phyloP scores from a whole-genome alignment of 2,329 filamentous ascomycete species.

The Exophiala mesophila region DNA sequence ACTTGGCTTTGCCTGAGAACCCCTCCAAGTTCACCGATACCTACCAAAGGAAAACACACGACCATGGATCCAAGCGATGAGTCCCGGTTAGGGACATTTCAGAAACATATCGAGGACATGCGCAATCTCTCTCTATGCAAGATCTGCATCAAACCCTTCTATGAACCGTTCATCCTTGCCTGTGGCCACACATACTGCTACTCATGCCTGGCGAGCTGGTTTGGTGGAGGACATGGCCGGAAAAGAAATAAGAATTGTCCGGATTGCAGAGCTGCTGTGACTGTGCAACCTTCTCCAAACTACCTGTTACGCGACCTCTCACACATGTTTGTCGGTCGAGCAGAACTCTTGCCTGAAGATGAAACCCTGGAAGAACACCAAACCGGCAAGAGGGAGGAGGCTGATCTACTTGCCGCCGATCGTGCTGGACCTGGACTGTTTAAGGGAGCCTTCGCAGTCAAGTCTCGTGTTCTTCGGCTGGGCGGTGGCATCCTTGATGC shows the following conservation, averaged over 20 bases:
- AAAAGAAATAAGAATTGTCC: slow-evolving; percentile 59
- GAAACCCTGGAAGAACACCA: slow-evolving; percentile 60
- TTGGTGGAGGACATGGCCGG: slow-evolving; percentile 26
- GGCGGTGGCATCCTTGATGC: slow-evolving; percentile 47
- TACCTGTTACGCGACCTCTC: slow-evolving; percentile 63
- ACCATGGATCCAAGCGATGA: slow-evolving; percentile 9
- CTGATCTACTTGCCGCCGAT: slow-evolving; percentile 55
- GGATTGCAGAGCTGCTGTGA: slow-evolving; percentile 59
- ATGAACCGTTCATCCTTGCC: slow-evolving; percentile 63
- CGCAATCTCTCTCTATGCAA: slow-evolving; percentile 60
- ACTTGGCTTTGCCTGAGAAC: too few species aligned
- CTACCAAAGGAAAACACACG: too few species aligned
- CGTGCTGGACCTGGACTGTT: slow-evolving; percentile 59
- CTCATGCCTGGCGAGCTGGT: slow-evolving; percentile 41
- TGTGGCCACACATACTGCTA: slow-evolving; percentile 72
- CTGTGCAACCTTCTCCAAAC: slow-evolving; percentile 57
- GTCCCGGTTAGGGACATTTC: slow-evolving; percentile 37
- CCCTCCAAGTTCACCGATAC: too few species aligned
- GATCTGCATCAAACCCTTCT: slow-evolving; percentile 63
- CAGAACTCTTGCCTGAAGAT: slow-evolving; percentile 57
- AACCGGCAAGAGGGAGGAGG: slow-evolving; percentile 55
- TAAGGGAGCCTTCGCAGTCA: slow-evolving; percentile 52
- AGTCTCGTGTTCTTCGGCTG: slow-evolving; percentile 21
- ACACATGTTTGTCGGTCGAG: slow-evolving; percentile 55
- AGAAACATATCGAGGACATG: slow-evolving; percentile 57